Evolutionary conservation across 202 grass and related monocot genomes (phyloP), one percentile per base, ranked within the genome.

Genomic region (Zizania palustris): DNA sequence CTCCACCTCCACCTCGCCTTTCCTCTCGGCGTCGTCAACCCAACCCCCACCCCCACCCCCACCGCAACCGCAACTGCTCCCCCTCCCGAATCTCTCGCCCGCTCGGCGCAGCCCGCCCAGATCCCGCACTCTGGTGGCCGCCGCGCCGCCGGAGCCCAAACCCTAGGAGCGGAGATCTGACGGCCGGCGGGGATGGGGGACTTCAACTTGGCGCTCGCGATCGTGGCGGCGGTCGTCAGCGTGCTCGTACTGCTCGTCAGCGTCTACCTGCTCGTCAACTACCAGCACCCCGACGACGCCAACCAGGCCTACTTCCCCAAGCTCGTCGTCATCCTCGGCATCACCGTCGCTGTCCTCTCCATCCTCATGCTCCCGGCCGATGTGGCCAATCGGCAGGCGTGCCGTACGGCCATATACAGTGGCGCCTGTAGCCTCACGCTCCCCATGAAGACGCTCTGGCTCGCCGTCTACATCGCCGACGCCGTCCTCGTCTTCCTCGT

Each of bases 291-390:
- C 11, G 96, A 99, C 89, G 96, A 99, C 72, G 87, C 46, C 72
- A 99, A 99, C 72, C 96, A 99, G 85, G 92, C 96, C 34, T 93
- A 89, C 80, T 99, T 99, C 85, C 96, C 96, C 62, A 99, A 99
- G 70, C 46, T 96, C 50, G 89, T 99, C 57, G 92, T 99, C 64
- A 81, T 99, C 21, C 42, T 99, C 18, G 92, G 96, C 14, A 88
- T 99, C 87, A 83, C 96, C 67, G 65, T 99, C 34, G 96, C 96
- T 36, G 81, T 93, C 28, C 89, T 99, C 89, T 96, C 96, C 80
- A 99, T 99, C 73, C 83, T 99, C 50, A 99, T 99, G 96, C 96
- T 99, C n/a, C 96, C 96, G 10, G 96, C 96, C 3, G 96, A 99
- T 71, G 96, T 99, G 11, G 96, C 92, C 28, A 99, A 99, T 64